Evolutionary conservation across 345 rosid genomes (phyloP).

Genomic region (Euphorbia pulcherrima): DNA sequence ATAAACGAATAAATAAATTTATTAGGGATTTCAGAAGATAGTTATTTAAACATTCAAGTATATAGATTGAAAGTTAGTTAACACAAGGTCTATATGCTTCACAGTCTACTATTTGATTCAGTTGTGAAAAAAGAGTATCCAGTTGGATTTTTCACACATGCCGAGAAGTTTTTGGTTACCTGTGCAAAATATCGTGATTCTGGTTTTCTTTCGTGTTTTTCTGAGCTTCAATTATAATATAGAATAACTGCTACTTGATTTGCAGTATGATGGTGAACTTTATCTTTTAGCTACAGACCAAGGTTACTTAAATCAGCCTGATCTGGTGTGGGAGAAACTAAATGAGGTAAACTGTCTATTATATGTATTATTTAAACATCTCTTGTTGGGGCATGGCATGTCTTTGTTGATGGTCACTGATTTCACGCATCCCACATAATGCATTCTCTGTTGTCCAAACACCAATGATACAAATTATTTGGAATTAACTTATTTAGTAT

Average conservation of each 20-base stretch:
- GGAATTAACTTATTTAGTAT: not conserved
- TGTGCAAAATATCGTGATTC: not conserved
- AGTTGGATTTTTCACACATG: not conserved
- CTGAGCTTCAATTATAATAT: not conserved
- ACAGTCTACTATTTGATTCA: not conserved
- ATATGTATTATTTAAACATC: not conserved
- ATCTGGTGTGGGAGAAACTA: conserved; percentile 96
- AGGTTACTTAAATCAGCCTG: conserved; percentile 88
- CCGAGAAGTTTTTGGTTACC: not conserved
- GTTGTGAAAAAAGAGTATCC: not conserved
- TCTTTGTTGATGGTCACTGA: not conserved
- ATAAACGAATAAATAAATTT: too few species aligned
- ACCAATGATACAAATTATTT: not conserved
- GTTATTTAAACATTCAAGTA: not conserved
- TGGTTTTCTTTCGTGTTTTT: not conserved
- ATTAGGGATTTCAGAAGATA: not conserved
- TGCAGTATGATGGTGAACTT: conserved; percentile 89
- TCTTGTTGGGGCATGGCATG: not conserved
- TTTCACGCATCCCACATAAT: not conserved
- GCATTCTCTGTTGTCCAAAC: not conserved
- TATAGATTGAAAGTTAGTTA: too few species aligned
- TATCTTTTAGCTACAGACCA: conserved; percentile 98
- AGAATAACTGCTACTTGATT: conserved; percentile 15
- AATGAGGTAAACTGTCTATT: conserved; percentile 65
- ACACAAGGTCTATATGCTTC: not conserved